A percentile compares a stretch with the other conserved stretches of the same genome.
Evolutionary conservation across 1,139 yeast species (phyloP).

Genomic region (Ogataea hybrid): DNA sequence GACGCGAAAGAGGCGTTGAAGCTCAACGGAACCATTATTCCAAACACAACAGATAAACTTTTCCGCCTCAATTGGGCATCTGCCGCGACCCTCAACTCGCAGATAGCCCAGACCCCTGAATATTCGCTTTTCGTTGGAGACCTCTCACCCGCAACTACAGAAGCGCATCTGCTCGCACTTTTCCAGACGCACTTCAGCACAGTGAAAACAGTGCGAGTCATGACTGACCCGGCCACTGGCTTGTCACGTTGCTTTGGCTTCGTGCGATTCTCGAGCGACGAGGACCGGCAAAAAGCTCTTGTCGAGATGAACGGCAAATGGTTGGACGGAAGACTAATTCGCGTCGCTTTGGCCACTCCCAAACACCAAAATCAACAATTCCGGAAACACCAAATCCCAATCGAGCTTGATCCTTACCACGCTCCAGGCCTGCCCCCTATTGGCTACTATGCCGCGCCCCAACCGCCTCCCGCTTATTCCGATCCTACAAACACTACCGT

Average conservation of each 20-base stretch:
- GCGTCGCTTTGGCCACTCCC: conserved; percentile 75
- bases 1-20: conserved; percentile 70
- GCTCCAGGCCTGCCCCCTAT: conserved; percentile 23
- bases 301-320: conserved; percentile 79
- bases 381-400: conserved; percentile 19
- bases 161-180: conserved; percentile 60
- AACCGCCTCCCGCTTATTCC: conserved; percentile 38
- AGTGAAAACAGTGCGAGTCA: conserved; percentile 81
- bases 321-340: conserved; percentile 71
- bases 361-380: conserved; percentile 42
- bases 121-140: conserved; percentile 86
- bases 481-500: conserved; percentile 90
- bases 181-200: conserved; percentile 73
- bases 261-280: conserved; percentile 72
- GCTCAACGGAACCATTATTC: conserved; percentile 68
- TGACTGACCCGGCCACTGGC: conserved; percentile 77
- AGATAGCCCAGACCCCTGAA: conserved; percentile 46
- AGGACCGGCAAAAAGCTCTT: conserved; percentile 74
- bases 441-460: conserved; percentile 27
- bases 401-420: conserved; percentile 21
- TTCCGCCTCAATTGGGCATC: conserved; percentile 88
- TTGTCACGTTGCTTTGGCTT: conserved; percentile 88
- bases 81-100: conserved; percentile 52
- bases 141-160: conserved; percentile 73
- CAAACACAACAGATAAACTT: conserved; percentile 51